A percentile compares a stretch with the other conserved stretches of the same genome.
Evolutionary conservation across 805 yeast species (phyloP).

Genomic region (Millerozyma acaciae): DNA sequence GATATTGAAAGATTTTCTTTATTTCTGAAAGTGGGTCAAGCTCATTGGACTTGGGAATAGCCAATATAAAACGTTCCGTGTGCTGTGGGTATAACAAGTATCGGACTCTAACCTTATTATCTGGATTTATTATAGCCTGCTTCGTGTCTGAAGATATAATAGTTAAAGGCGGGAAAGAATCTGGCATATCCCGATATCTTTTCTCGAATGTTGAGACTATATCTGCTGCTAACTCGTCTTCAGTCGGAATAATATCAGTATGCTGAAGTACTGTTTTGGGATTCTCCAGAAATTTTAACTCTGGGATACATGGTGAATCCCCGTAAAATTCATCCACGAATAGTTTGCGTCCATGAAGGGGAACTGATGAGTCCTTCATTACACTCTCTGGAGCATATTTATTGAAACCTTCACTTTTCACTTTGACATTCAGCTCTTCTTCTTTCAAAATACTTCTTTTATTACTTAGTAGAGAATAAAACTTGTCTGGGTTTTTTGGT

Average conservation of each 20-base stretch:
- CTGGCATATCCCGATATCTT: slow-evolving; percentile 31
- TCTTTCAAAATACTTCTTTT: neutral
- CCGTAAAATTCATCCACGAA: slow-evolving; percentile 29
- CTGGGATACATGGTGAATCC: slow-evolving; percentile 15
- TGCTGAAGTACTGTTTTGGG: slow-evolving; percentile 6
- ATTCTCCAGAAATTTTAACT: slow-evolving; percentile 13
- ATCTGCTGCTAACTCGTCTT: slow-evolving; percentile 29
- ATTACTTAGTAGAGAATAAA: no score
- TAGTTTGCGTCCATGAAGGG: slow-evolving; percentile 23
- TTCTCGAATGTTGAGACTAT: slow-evolving; percentile 26
- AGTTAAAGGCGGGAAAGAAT: slow-evolving; percentile 33
- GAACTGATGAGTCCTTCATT: slow-evolving; percentile 25
- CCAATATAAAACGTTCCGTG: slow-evolving; percentile 46
- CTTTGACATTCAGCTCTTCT: slow-evolving; percentile 2
- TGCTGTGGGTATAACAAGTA: slow-evolving; percentile 42
- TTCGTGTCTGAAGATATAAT: slow-evolving; percentile 10
- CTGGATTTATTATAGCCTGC: slow-evolving; percentile 18
- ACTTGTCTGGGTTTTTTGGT: no score
- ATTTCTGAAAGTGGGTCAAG: slow-evolving; percentile 64
- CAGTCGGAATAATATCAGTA: slow-evolving; percentile 17
- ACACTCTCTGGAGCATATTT: slow-evolving; percentile 36
- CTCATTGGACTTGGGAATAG: slow-evolving; percentile 51
- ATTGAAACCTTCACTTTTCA: neutral
- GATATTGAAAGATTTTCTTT: slow-evolving; percentile 42
- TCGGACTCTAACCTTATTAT: slow-evolving; percentile 28